phyloP scores from a whole-genome alignment of 2,329 filamentous ascomycete genomes.

The Aureobasidium sp. region DNA sequence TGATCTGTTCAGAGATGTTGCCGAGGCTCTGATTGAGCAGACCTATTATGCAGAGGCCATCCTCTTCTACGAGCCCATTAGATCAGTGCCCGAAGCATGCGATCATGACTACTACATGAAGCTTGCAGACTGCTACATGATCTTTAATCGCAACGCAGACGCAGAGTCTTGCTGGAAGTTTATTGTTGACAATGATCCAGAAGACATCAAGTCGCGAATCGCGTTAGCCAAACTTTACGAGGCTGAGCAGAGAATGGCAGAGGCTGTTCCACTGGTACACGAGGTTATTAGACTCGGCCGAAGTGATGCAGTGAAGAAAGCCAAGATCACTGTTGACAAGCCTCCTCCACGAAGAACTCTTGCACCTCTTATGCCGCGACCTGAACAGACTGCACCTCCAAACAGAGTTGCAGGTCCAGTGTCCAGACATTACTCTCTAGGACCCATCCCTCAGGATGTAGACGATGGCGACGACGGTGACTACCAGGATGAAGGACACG shows the following conservation, averaged over 20 bases:
- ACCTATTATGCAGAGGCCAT: constrained; percentile 48
- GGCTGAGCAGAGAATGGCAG: constrained; percentile 56
- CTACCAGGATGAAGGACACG: background rate
- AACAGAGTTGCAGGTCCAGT: background rate
- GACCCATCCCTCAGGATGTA: background rate
- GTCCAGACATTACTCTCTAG: background rate
- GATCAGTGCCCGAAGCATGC: constrained; percentile 33
- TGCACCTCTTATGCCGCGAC: constrained; percentile 2
- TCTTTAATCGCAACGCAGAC: constrained; percentile 53
- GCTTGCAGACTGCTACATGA: constrained; percentile 61
- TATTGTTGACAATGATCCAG: constrained; percentile 62
- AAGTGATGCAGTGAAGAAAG: constrained; percentile 36
- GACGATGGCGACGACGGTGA: background rate
- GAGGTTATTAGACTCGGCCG: constrained; percentile 61
- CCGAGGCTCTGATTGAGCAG: constrained; percentile 47
- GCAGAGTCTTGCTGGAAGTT: constrained; percentile 72
- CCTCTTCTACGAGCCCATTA: constrained; percentile 46
- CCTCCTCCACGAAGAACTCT: background rate
- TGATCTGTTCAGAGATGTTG: constrained; percentile 70
- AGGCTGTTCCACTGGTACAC: constrained; percentile 68
- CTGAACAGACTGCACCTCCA: background rate
- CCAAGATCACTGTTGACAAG: constrained; percentile 21
- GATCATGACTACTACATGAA: constrained; percentile 44
- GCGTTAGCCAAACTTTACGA: constrained; percentile 82
- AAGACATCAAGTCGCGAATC: constrained; percentile 67